Evolutionary conservation across 768 basidiomycete genomes (phyloP).

Genomic region (Phylloporus scabripes): DNA sequence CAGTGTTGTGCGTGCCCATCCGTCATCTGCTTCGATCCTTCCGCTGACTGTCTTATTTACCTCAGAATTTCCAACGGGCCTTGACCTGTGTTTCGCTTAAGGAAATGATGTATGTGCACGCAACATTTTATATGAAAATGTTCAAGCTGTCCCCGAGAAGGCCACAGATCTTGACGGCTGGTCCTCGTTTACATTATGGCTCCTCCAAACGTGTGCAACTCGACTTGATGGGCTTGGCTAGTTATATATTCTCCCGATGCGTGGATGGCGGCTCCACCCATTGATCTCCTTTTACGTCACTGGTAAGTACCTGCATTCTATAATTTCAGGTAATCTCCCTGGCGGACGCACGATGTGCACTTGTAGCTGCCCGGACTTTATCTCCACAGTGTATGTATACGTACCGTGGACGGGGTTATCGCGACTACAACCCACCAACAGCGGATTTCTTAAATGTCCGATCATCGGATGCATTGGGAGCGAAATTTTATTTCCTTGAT

Average conservation of each 20-base stretch:
- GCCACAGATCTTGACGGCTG: slow-evolving; percentile 3
- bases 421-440: slow-evolving; percentile 7
- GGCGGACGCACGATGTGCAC: slow-evolving; percentile 6
- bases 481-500: slow-evolving; percentile 13
- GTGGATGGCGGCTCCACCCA: slow-evolving; percentile 3
- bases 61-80: neutral
- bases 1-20: neutral
- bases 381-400: slow-evolving; percentile 20
- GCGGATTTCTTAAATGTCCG: slow-evolving; percentile 12
- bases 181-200: neutral
- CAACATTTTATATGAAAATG: slow-evolving; percentile 3
- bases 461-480: slow-evolving; percentile 15
- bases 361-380: slow-evolving; percentile 7
- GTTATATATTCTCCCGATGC: neutral
- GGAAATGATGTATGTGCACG: neutral
- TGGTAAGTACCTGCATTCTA: slow-evolving; percentile 10
- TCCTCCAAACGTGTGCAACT: slow-evolving; percentile 1
- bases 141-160: slow-evolving; percentile 3
- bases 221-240: neutral
- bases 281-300: slow-evolving; percentile 14
- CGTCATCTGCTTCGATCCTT: neutral
- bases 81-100: neutral
- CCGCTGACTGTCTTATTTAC: neutral
- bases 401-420: slow-evolving; percentile 7
- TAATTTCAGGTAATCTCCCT: slow-evolving; percentile 1